Evolutionary conservation across 2,329 filamentous ascomycete genomes (phyloP), one percentile per base, ranked within the genome.

Genomic region (Cylindrodendrum hubeiense): DNA sequence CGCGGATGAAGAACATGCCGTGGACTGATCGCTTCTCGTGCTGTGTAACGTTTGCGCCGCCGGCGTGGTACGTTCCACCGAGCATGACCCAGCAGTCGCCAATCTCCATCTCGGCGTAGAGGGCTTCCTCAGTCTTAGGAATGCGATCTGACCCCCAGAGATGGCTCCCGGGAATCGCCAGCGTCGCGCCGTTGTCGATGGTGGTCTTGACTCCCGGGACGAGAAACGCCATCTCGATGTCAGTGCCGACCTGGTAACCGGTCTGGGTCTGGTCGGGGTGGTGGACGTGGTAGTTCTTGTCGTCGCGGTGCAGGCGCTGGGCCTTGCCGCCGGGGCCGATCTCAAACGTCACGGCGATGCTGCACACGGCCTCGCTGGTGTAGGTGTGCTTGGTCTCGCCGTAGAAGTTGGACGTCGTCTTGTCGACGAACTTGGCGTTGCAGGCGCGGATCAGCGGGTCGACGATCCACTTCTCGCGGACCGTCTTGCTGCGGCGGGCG

Each of bases 71-170:
- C 3, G 50, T 24, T 9, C 59, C 47, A 1, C 59, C 59, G 5
- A 61, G 59, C 59, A 61, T 61, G 41, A 61, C 49, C 59, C 51
- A 61, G 44, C 59, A 61, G 51, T 61, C 59, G 4, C 59, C 59
- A 9, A 61, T 33, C 2, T 61, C 59, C 59, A 61, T 61, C 26
- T 61, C 59, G 2, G 59, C 59, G 9, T 50, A 50, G 15, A 61
- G 24, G 2, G 59, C 59, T 15, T 61, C 59, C 0, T 61, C 59
- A 7, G 59, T 55, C 19, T 46, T 47, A 1, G 59, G 59, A 5
- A 61, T 43, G 33, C 59, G 59, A 15, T 55, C 59, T 10, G 33
- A 54, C 10, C 51, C 34, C 59, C 59, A 61, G 21, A 61, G 59
- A 26, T 61, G 59, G 44, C 59, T 61, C 4, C 51, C 51, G 2